Evolutionary conservation across 2,329 filamentous ascomycete genomes (phyloP).

Genomic region (Simplicillium sp.): DNA sequence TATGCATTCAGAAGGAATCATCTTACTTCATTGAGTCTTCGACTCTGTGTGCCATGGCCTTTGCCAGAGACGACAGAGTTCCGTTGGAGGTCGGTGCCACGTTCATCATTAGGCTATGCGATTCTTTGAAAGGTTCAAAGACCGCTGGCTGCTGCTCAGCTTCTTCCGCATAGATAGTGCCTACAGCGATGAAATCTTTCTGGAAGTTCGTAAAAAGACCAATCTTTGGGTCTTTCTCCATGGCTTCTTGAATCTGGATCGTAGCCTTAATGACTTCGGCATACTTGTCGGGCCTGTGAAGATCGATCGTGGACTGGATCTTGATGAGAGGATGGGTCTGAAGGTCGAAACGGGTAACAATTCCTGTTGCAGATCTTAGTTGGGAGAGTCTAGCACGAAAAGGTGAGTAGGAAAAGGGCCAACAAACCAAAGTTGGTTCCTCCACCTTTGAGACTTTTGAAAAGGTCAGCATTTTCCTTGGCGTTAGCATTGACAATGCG

Average conservation of each 20-base stretch:
- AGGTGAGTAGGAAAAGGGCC: too few species aligned
- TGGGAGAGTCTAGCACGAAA: too few species aligned
- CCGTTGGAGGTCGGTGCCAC: neutral
- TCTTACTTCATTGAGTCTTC: neutral
- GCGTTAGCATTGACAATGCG: slow-evolving; percentile 31
- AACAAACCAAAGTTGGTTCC: slow-evolving; percentile 30
- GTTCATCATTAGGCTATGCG: neutral
- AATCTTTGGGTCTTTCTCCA: slow-evolving; percentile 10
- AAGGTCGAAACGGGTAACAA: slow-evolving; percentile 24
- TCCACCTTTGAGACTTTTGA: slow-evolving; percentile 35
- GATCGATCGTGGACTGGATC: neutral
- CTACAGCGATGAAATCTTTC: slow-evolving; percentile 5
- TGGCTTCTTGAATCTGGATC: slow-evolving; percentile 9
- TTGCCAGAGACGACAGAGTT: slow-evolving; percentile 1
- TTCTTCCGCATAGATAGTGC: neutral
- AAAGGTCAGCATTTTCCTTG: slow-evolving; percentile 30
- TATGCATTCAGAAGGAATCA: neutral
- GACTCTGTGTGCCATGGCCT: slow-evolving; percentile 1
- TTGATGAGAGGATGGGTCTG: slow-evolving; percentile 14
- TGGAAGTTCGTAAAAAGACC: slow-evolving; percentile 11
- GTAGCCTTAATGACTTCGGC: slow-evolving; percentile 5
- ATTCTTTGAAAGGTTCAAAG: neutral
- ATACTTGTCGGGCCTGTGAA: slow-evolving; percentile 7
- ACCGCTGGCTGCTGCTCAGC: neutral
- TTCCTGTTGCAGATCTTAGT: slow-evolving; percentile 1